Base-by-base conservation (phyloP, 176 grass and related monocot genomes). In the Dendrocalamus sinicus region DNA sequence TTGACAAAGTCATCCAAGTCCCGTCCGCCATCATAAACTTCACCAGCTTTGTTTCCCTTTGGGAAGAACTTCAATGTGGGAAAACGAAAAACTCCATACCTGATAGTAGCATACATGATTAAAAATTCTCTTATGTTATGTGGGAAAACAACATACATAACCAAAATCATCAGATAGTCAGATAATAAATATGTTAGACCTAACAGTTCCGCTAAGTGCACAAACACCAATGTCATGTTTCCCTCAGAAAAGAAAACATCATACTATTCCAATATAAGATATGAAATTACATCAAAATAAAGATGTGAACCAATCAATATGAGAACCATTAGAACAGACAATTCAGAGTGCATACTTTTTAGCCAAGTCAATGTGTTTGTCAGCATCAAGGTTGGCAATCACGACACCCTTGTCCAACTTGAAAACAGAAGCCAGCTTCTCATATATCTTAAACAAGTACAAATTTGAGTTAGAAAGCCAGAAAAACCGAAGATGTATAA, bases 21-120 rank as follows among this genome's bases (percentile, higher is more conserved):
- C 50, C 90, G 86, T 0, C 90, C 96, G 14, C 84, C 93, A 52
- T 99, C 93, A 80, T 96, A 99, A 82, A 96, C 93, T 88, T 96
- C 96, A 88, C 96, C 96, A 84, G 83, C 93, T 90, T 99, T 98
- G 90, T 88, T 99, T 47, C 88, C 85, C 82, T 96, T 99, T 0
- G 96, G 93, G 86, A 99, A 99, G 79, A 94, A 99, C 78, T 99
- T 96, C 82, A 96, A 84, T 46, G 96, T 99, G 9, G 96, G 96
- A 81, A 91, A 99, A 51, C 96, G 92, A 92, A 86, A 91, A 77
- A 96, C 96, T 85, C 90, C 96, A 48, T 92, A 99, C 76, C 96
- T 99, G 90, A 74, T 85, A 67, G 86, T 75, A 12, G 73, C 20
- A 92, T 79, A 69, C 51, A 88, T 53, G 23, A 79, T 66, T 83